Evolutionary conservation across 176 grass and related monocot genomes (phyloP).

Genomic region (Aegilops sharonensis): DNA sequence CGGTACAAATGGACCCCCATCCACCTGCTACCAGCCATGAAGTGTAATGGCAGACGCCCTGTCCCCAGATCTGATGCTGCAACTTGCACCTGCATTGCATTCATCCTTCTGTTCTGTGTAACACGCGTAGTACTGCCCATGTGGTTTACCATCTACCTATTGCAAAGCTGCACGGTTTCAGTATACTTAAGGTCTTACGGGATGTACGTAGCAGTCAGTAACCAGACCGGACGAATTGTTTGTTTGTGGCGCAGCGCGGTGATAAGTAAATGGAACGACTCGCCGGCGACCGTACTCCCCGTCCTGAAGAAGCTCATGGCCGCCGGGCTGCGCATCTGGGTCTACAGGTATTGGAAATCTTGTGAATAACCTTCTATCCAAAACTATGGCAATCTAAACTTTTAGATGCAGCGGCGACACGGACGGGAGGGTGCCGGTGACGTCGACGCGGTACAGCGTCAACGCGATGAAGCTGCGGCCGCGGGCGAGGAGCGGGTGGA

Average conservation of each 20-base stretch:
- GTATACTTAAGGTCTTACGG: not conserved
- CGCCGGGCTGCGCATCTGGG: conserved; percentile 77
- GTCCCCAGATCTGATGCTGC: not conserved
- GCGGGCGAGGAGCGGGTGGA: conserved; percentile 49
- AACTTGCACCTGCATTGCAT: conserved; percentile 27
- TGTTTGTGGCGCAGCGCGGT: conserved; percentile 51
- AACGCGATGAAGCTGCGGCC: conserved; percentile 64
- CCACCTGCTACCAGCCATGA: not conserved
- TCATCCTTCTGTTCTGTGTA: not conserved
- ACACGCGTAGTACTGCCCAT: not conserved
- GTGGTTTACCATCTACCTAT: not conserved
- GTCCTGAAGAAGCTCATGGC: conserved; percentile 82
- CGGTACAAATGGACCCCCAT: not conserved
- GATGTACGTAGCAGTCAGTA: too few relatives aligned
- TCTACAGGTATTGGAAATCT: conserved; percentile 59
- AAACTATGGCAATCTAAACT: too few relatives aligned
- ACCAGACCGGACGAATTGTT: too few relatives aligned
- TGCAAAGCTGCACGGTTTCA: not conserved
- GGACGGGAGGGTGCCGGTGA: conserved; percentile 82
- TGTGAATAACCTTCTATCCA: too few relatives aligned
- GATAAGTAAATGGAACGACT: conserved; percentile 87
- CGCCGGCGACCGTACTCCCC: conserved; percentile 69
- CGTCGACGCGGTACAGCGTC: conserved; percentile 87
- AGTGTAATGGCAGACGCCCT: not conserved
- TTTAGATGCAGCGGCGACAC: conserved; percentile 69